Evolutionary conservation across 805 yeast species (phyloP).

Genomic region (Dipodascus geniculatus): DNA sequence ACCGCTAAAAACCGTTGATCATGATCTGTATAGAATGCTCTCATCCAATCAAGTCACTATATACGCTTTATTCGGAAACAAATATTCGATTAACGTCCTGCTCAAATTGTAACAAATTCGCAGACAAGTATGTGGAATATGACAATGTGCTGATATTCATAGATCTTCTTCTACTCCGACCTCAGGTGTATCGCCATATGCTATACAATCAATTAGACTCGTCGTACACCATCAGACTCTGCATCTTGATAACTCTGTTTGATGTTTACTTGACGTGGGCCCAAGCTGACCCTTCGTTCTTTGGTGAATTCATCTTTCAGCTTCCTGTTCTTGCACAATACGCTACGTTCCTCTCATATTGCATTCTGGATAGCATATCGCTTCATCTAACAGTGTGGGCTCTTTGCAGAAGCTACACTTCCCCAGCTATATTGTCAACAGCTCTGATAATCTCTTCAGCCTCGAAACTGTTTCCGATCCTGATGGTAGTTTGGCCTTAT

Average conservation of each 20-base stretch:
- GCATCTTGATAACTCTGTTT: conserved; percentile 57
- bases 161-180: conserved; percentile 71
- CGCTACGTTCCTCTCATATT: conserved; percentile 24
- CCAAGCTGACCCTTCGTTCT: conserved; percentile 44
- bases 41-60: conserved; percentile 51
- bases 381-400: conserved; percentile 28
- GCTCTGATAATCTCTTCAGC: conserved; percentile 68
- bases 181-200: conserved; percentile 69
- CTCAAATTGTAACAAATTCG: conserved; percentile 54
- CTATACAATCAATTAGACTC: conserved; percentile 52
- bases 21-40: conserved; percentile 91
- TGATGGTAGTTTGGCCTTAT: conserved; percentile 95
- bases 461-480: conserved; percentile 75
- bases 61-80: conserved; percentile 59
- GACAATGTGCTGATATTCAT: conserved; percentile 77
- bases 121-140: conserved; percentile 84
- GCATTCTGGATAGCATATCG: conserved; percentile 25
- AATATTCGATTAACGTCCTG: conserved; percentile 77
- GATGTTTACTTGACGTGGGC: conserved; percentile 94
- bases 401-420: conserved; percentile 25
- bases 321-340: conserved; percentile 28
- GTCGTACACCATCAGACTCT: conserved; percentile 31
- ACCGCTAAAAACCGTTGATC: not conserved
- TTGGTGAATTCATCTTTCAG: conserved; percentile 12
- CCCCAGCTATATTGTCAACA: conserved; percentile 39